These are phyloP conservation scores for Cinchona pubescens DNA, from an alignment of 257 asterid genomes.

Conservation along the genomic window DNA sequence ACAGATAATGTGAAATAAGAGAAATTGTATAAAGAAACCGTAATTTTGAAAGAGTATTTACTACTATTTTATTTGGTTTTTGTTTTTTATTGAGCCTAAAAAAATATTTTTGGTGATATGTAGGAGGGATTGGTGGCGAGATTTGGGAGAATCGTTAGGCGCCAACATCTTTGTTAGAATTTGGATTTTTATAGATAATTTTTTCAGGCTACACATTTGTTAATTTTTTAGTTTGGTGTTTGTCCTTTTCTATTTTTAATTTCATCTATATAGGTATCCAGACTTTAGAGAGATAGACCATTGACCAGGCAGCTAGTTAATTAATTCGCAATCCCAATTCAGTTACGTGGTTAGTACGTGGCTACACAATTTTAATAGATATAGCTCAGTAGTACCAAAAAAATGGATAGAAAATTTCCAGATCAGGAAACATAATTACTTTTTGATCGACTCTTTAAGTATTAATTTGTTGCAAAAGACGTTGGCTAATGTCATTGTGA, in stretches of 20 bases:
- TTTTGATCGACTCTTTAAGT: not conserved
- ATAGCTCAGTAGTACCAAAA: not conserved
- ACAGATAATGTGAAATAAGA: too few species aligned
- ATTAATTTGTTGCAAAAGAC: not conserved
- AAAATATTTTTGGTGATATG: not conserved
- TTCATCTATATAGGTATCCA: not conserved
- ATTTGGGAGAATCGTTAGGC: constrained; percentile 45
- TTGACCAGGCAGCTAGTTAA: constrained; percentile 8
- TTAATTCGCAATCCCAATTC: too few species aligned
- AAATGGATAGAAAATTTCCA: not conserved
- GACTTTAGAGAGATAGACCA: constrained; percentile 2
- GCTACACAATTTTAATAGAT: not conserved
- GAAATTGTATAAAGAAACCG: too few species aligned
- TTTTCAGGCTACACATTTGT: not conserved
- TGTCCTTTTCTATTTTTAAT: not conserved
- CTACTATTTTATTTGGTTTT: not conserved
- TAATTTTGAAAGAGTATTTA: too few species aligned
- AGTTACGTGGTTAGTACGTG: not conserved
- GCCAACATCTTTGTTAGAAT: constrained; percentile 37
- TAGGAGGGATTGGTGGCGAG: constrained; percentile 58
- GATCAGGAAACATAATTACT: not conserved
- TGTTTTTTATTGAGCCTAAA: constrained; percentile 8
- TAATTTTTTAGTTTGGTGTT: not conserved
- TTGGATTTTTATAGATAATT: not conserved
- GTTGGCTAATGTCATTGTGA: not conserved